Evolutionary conservation across 805 yeast species (phyloP).

Genomic region (Teunomyces kruisii): DNA sequence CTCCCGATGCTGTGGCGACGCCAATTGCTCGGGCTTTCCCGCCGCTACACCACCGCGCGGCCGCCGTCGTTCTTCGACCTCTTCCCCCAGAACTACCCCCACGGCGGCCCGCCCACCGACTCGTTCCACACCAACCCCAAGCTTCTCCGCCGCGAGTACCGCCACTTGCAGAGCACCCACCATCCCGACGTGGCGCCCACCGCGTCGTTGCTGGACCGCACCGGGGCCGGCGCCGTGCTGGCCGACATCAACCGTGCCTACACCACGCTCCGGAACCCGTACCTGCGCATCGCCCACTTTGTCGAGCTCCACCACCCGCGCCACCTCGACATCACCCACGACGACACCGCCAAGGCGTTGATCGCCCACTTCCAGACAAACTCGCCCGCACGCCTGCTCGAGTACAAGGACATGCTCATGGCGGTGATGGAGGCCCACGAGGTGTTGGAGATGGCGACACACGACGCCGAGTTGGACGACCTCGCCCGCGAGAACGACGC

Average conservation of each 20-base stretch:
- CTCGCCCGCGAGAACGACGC: slow-evolving; percentile 56
- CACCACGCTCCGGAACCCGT: slow-evolving; percentile 65
- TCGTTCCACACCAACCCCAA: slow-evolving; percentile 57
- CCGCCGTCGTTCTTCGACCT: slow-evolving; percentile 48
- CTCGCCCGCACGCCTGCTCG: slow-evolving; percentile 31
- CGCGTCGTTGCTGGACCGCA: slow-evolving; percentile 40
- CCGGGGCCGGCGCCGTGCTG: background rate
- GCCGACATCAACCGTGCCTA: slow-evolving; percentile 72
- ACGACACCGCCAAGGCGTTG: slow-evolving; percentile 46
- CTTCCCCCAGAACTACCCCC: slow-evolving; percentile 75
- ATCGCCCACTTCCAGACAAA: slow-evolving; percentile 41
- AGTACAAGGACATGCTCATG: slow-evolving; percentile 61
- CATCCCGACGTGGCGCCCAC: slow-evolving; percentile 70
- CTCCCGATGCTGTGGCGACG: background rate
- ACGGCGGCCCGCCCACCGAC: slow-evolving; percentile 61
- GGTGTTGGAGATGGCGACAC: slow-evolving; percentile 63
- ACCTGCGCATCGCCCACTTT: slow-evolving; percentile 50
- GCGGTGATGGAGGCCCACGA: slow-evolving; percentile 85
- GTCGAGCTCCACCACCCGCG: slow-evolving; percentile 37
- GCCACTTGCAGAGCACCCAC: slow-evolving; percentile 64
- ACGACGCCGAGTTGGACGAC: slow-evolving; percentile 54
- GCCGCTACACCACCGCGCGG: slow-evolving; percentile 2
- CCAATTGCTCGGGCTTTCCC: too few relatives aligned
- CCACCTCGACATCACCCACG: slow-evolving; percentile 54
- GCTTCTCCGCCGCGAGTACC: slow-evolving; percentile 69